Evolutionary conservation across 768 basidiomycete species (phyloP), one percentile per base, ranked within the genome.

Genomic region (Kwoniella heveanensis): DNA sequence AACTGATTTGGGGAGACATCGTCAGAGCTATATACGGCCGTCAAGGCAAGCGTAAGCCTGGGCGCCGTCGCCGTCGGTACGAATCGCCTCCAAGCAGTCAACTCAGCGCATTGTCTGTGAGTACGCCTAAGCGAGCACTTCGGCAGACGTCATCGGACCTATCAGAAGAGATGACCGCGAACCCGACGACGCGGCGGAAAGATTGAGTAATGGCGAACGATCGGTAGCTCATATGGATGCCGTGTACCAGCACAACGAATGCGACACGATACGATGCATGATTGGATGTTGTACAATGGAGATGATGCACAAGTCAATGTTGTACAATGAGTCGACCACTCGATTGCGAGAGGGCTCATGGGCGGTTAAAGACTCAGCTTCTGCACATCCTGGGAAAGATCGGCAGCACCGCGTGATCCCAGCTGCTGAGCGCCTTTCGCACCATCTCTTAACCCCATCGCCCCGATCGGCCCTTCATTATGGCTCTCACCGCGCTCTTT

Each of bases 11-110:
- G 82, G 72, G 71, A 19, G 67, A 81, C 51, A 64, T 81, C 44
- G 76, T 82, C n/a, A 62, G 81, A 21, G 73, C 74, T 0, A 70
- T 62, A 24, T 81, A 79, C 48, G 71, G 73, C 1, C 70, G 80
- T 0, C 62, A 68, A 50, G 77, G 78, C 60, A 9, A 69, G 68
- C 39, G 39, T 17, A 44, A 19, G 19, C 8, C 17, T 10, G 10
- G 10, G 26, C 19, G 26, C 51, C 2, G 19, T 27, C 51, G 19
- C 26, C 19, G 19, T 27, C 5, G 51, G 22, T 17, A 44, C 39
- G 39, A 44, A 24, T 26, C 60, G 26, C 39, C 52, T 10, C 21
- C 54, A n/a, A 39, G 50, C 25, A 52, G 26, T 12, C 26, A 36
- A 10, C 24, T 61, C n/a, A 36, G 29, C 19, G 19, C 60, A 13